Evolutionary conservation across 306 rosid genomes (phyloP).

Genomic region (Lotus japonicus): DNA sequence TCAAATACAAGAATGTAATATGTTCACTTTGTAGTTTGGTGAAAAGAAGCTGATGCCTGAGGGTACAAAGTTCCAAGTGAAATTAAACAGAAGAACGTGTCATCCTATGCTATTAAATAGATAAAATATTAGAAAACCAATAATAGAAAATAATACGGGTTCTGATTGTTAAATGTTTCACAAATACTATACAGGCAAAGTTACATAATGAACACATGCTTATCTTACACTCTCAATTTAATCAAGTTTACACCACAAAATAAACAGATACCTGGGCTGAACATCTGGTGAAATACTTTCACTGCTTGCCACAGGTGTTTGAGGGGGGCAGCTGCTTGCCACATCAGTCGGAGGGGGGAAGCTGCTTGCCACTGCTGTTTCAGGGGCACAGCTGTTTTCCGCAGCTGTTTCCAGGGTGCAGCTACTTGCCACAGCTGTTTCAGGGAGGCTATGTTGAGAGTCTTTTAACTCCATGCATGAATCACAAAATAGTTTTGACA

Average conservation of each 20-base stretch:
- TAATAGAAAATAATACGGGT: neutral
- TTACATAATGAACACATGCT: neutral
- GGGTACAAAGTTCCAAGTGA: neutral
- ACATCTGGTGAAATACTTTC: slow-evolving; percentile 8
- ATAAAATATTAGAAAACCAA: no score
- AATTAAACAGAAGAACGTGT: neutral
- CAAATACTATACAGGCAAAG: neutral
- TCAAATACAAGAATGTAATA: neutral
- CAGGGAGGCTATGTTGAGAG: slow-evolving; percentile 23
- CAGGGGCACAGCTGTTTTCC: neutral
- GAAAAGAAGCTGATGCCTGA: neutral
- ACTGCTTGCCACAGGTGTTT: neutral
- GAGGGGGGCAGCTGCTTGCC: neutral
- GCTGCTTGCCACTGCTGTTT: neutral
- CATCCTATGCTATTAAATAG: neutral
- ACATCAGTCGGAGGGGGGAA: no score
- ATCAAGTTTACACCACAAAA: neutral
- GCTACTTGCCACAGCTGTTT: neutral
- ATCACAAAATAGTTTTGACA: slow-evolving; percentile 52
- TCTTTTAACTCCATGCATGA: slow-evolving; percentile 47
- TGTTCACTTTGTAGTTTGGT: neutral
- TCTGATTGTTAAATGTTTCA: neutral
- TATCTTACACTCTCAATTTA: neutral
- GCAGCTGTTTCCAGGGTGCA: slow-evolving; percentile 12
- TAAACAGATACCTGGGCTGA: slow-evolving; percentile 21